phyloP scores from a whole-genome alignment of 352 stramenopile species.

The Phytophthora pini region DNA sequence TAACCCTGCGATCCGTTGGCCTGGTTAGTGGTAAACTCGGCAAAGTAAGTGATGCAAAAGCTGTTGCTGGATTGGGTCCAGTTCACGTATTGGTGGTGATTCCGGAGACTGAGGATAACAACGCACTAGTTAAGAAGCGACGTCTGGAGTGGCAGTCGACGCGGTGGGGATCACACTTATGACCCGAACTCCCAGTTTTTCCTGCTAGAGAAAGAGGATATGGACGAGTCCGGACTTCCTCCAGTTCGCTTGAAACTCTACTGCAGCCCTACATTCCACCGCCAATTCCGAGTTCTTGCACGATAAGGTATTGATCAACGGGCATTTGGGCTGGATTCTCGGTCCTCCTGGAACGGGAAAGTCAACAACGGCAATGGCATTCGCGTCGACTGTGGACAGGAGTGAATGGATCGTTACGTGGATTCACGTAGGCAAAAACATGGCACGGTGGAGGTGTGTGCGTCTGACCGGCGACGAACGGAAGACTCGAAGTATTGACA shows the following conservation, averaged over 20 bases:
- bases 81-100: background rate
- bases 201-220: conserved; percentile 11
- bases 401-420: conserved; percentile 21
- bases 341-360: conserved; percentile 24
- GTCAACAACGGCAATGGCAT: conserved; percentile 18
- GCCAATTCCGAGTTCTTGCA: conserved; percentile 19
- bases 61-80: background rate
- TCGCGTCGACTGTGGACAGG: conserved; percentile 17
- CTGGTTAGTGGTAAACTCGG: no score
- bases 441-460: background rate
- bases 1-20: no score
- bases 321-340: conserved; percentile 15
- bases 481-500: conserved; percentile 5
- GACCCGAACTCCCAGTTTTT: conserved; percentile 11
- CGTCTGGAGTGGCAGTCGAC: conserved; percentile 2
- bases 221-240: conserved; percentile 10
- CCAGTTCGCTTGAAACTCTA: conserved; percentile 7
- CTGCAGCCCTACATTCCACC: conserved; percentile 15
- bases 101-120: background rate
- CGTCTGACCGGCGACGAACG: conserved; percentile 11
- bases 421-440: conserved; percentile 6
- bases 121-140: background rate
- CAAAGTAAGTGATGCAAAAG: no score
- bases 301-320: conserved; percentile 13
- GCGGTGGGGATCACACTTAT: background rate